Conservation (phyloP, 768 basidiomycete genomes). For the Naganishia onofrii region DNA sequence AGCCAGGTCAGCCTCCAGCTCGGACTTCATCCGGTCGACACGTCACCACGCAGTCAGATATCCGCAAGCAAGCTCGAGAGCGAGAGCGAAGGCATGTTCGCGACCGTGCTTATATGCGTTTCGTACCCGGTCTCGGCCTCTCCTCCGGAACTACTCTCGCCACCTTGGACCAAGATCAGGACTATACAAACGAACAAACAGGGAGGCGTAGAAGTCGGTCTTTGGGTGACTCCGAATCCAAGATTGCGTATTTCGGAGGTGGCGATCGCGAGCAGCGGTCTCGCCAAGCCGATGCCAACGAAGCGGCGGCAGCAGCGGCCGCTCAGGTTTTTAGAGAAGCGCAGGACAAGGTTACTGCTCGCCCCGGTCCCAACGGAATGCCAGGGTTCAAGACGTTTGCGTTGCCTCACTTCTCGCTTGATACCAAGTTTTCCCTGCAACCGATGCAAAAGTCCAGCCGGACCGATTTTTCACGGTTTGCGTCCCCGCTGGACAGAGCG, state of each 20-base stretch:
- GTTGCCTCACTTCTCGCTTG: conserved; percentile 48
- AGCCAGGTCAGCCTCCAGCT: neutral
- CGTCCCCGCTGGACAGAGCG: neutral
- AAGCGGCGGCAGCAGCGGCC: conserved; percentile 11
- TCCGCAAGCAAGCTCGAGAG: conserved; percentile 16
- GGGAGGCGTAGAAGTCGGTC: conserved; percentile 19
- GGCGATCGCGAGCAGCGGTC: neutral
- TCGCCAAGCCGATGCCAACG: conserved; percentile 3
- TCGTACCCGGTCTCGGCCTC: conserved; percentile 27
- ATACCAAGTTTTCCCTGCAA: conserved; percentile 45
- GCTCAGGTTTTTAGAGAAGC: conserved; percentile 10
- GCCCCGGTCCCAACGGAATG: conserved; percentile 19
- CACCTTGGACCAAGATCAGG: conserved; percentile 18
- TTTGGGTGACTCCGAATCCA: conserved; percentile 5
- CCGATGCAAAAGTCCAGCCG: conserved; percentile 1
- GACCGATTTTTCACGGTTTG: conserved; percentile 2
- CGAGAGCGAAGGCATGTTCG: conserved; percentile 19
- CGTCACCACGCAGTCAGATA: neutral
- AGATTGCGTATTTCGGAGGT: conserved; percentile 12
- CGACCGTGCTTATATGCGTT: conserved; percentile 26
- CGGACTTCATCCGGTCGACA: neutral
- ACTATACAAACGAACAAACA: conserved; percentile 7
- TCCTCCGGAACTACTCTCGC: conserved; percentile 18
- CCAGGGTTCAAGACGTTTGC: conserved; percentile 6
- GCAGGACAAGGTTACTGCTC: conserved; percentile 1